A percentile compares a stretch with the other conserved stretches of the same genome.
Conservation (phyloP, 169 alveolate genomes). For the Amoebophrya sp. region DNA sequence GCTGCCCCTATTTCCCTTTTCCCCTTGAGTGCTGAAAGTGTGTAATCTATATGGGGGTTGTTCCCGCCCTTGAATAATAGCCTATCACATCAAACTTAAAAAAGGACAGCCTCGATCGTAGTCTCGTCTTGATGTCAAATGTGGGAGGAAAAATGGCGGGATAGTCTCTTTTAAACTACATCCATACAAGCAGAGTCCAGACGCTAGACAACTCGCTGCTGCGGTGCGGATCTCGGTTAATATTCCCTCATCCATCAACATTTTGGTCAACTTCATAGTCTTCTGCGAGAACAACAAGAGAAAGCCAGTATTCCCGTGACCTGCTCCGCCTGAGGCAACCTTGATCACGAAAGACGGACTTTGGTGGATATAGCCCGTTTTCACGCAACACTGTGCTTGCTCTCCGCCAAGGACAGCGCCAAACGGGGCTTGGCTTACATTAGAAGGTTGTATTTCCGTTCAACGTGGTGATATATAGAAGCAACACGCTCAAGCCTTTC, state of each 20-base stretch:
- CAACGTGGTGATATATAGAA: no score
- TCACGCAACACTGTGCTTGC: slow-evolving; percentile 22
- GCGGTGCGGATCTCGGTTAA: neutral
- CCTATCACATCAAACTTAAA: neutral
- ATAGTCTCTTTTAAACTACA: neutral
- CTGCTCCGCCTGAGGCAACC: slow-evolving; percentile 24
- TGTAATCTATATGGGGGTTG: neutral
- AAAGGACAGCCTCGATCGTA: neutral
- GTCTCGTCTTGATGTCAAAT: neutral
- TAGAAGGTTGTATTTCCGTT: no score
- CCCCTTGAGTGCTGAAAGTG: neutral
- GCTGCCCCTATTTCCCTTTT: neutral
- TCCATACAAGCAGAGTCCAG: neutral
- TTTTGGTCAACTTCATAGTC: neutral
- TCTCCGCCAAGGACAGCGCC: neutral
- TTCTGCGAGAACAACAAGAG: slow-evolving; percentile 12
- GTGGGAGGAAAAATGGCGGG: no score
- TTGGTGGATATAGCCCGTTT: neutral
- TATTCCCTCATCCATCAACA: neutral
- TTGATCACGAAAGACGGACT: neutral
- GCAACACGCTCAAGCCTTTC: no score
- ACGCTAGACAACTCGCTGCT: neutral
- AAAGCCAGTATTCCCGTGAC: slow-evolving; percentile 4
- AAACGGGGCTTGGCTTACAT: neutral
- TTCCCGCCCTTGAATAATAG: neutral